A percentile compares a stretch with the other conserved stretches of the same genome.
Conservation (phyloP, 768 basidiomycete genomes). For the Suillus spraguei region DNA sequence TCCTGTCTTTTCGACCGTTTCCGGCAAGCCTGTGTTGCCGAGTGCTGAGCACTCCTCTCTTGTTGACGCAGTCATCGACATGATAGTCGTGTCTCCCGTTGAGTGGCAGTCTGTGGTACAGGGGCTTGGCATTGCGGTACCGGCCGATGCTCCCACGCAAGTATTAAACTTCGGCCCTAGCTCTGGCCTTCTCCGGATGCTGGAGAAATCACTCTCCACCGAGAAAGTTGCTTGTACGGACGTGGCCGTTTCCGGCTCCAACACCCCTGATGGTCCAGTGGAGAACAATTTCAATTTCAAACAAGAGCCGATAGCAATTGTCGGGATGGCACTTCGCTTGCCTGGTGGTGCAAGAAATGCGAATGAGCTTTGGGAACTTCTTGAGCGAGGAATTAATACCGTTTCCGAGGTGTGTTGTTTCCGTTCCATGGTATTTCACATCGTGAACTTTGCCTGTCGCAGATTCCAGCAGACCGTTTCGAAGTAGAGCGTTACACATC, state of each 20-base stretch:
- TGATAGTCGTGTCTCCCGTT: conserved; percentile 51
- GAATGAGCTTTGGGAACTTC: conserved; percentile 57
- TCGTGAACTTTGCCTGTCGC: conserved; percentile 12
- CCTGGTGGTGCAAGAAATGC: conserved; percentile 55
- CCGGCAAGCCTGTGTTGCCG: conserved; percentile 39
- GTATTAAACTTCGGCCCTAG: conserved; percentile 57
- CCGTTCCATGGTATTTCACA: conserved; percentile 1
- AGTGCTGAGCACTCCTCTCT: conserved; percentile 30
- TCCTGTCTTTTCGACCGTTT: conserved; percentile 49
- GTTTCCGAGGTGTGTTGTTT: conserved; percentile 49
- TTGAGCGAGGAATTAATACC: conserved; percentile 59
- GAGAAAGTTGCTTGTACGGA: conserved; percentile 20
- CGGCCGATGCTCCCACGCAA: conserved; percentile 25
- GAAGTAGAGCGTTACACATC: conserved; percentile 41
- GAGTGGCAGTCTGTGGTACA: conserved; percentile 51
- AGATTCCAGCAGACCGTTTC: conserved; percentile 71
- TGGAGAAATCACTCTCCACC: conserved; percentile 38
- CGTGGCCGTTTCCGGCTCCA: conserved; percentile 13
- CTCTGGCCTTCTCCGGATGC: conserved; percentile 37
- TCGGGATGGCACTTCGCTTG: conserved; percentile 67
- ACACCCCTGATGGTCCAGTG: not conserved
- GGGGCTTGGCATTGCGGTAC: conserved; percentile 25
- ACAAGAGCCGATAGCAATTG: conserved; percentile 63
- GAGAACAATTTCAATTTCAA: conserved; percentile 22
- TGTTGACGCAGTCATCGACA: conserved; percentile 39